Evolutionary conservation across 441 rosid species (phyloP).

Genomic region (Omphalea diandra): DNA sequence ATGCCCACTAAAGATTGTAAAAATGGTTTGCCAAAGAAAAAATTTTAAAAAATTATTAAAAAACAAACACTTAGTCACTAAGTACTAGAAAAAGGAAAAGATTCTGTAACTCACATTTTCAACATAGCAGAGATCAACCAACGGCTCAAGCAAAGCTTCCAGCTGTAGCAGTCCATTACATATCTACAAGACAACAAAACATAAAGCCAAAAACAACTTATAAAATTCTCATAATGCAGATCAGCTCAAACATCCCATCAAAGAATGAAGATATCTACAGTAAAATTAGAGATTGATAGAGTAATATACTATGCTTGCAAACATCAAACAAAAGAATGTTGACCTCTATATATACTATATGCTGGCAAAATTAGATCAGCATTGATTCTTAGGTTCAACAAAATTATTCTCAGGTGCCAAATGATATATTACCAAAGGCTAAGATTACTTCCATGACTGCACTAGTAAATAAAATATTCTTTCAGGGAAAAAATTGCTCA

Average conservation of each 20-base stretch:
- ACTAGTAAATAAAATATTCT: not conserved
- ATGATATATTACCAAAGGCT: not conserved
- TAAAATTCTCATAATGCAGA: constrained; percentile 16
- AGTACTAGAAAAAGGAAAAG: not conserved
- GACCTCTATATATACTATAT: not conserved
- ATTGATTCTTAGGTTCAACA: not conserved
- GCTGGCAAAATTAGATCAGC: not conserved
- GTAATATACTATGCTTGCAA: not conserved
- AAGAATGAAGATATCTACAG: not conserved
- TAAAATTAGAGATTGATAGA: not conserved
- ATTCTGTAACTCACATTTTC: constrained; percentile 58
- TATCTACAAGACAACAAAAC: constrained; percentile 43
- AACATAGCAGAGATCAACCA: constrained; percentile 61
- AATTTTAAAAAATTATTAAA: too few species aligned
- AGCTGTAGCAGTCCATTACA: constrained; percentile 55
- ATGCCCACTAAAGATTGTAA: not conserved
- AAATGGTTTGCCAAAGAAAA: not conserved
- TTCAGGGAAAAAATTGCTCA: not conserved
- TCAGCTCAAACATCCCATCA: not conserved
- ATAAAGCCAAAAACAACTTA: constrained; percentile 22
- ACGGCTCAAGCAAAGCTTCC: constrained; percentile 66
- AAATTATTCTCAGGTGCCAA: not conserved
- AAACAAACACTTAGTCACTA: not conserved
- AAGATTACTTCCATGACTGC: not conserved
- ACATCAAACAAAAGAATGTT: not conserved